Conservation (phyloP, 371 early-diverging fungal genomes). For the Mucor mucedo region DNA sequence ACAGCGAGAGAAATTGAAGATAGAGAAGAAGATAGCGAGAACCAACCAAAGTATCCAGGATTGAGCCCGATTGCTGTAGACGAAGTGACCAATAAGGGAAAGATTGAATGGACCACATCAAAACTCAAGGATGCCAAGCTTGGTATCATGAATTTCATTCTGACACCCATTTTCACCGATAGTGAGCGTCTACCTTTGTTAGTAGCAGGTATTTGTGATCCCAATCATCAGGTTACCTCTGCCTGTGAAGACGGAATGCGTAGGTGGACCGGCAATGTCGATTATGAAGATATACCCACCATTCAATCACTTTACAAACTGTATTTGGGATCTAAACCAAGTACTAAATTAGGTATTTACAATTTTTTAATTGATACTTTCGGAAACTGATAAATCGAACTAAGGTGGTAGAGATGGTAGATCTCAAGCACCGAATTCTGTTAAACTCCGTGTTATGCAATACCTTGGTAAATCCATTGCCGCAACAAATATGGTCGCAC, state of each 20-base stretch:
- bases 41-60: slow-evolving; percentile 28
- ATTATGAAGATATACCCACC: slow-evolving; percentile 60
- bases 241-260: slow-evolving; percentile 78
- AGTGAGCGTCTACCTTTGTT: slow-evolving; percentile 65
- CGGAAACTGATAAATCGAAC: too few relatives aligned
- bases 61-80: slow-evolving; percentile 61
- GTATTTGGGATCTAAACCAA: slow-evolving; percentile 59
- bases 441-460: slow-evolving; percentile 70
- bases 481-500: slow-evolving; percentile 70
- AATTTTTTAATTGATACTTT: too few relatives aligned
- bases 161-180: slow-evolving; percentile 51
- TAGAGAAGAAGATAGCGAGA: slow-evolving; percentile 11
- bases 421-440: slow-evolving; percentile 50
- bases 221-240: slow-evolving; percentile 68
- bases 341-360: slow-evolving; percentile 9
- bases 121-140: slow-evolving; percentile 52
- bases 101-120: slow-evolving; percentile 63
- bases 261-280: slow-evolving; percentile 59
- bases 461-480: slow-evolving; percentile 66
- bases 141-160: slow-evolving; percentile 46
- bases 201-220: slow-evolving; percentile 68
- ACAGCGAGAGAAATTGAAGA: slow-evolving; percentile 29
- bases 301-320: slow-evolving; percentile 68
- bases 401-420: slow-evolving; percentile 30
- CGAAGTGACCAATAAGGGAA: slow-evolving; percentile 69